Evolutionary conservation across 495 filamentous ascomycete genomes (phyloP), one percentile per base, ranked within the genome.

Genomic region (Entonaema liquescens): DNA sequence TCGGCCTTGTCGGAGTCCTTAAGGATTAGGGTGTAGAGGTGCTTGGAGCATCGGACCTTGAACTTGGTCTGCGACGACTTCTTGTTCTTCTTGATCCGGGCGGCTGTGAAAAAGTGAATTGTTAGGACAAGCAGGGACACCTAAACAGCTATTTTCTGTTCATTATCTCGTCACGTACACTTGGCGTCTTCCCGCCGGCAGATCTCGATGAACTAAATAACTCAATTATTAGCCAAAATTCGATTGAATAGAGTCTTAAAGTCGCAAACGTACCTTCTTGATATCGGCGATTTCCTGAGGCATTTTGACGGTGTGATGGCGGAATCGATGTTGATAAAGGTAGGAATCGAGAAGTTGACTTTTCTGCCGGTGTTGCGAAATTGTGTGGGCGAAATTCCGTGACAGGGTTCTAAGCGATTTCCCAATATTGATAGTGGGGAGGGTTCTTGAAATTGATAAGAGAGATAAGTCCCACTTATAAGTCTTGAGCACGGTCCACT

Each of bases 1-100:
- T 98, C 95, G 81, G 95, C 95, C 92, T 98, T 98, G 76, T 98
- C 95, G 77, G 89, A 87, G 84, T 99, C 93, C 88, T 97, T 97
- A 77, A 99, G 90, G 79, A 95, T 91, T 69, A 98, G 90, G 74
- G 96, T 97, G 91, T 99, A 99, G 74, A 98, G 85, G 86, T 93
- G 90, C 75, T 91, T 88, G 77, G 91, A 85, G 88, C 95, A 98
- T 81, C 95, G 93, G 89, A 99, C 96, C 92, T 99, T 99, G 92
- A 99, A 98, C 89, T 99, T 99, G 89, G 93, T 94, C 86, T 94
- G 90, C 81, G 90, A 86, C 71, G 87, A 83, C 80, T 89, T 89
- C 80, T 88, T 90, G 88, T 91, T 95, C 88, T 95, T 93, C 92
- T 98, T 98, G 89, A 98, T 94, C 84, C 93, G 91, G 80, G 93